phyloP scores from a whole-genome alignment of 164 flowering plant genomes.

The Malania oleifera region DNA sequence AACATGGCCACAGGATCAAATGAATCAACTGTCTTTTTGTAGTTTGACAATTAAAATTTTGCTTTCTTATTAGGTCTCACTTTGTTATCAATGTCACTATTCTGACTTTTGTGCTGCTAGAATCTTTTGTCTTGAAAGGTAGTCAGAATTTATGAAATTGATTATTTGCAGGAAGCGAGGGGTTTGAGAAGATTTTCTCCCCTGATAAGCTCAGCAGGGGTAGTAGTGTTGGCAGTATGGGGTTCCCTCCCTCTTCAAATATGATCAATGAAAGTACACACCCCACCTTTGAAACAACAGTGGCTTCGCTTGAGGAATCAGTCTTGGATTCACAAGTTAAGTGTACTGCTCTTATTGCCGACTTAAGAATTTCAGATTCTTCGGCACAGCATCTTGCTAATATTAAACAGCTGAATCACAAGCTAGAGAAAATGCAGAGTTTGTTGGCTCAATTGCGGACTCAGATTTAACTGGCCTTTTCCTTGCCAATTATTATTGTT shows the following conservation, averaged over 20 bases:
- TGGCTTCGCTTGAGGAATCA: conserved; percentile 65
- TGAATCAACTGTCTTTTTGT: too few species aligned
- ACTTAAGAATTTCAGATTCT: conserved; percentile 28
- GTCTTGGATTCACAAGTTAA: conserved; percentile 58
- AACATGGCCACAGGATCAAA: too few species aligned
- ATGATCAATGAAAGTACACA: conserved; percentile 18
- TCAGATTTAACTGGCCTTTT: conserved; percentile 29
- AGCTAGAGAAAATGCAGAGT: conserved; percentile 59
- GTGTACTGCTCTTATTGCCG: conserved; percentile 50
- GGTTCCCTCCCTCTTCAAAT: conserved; percentile 27
- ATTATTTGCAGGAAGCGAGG: conserved; percentile 62
- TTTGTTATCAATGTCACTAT: too few species aligned
- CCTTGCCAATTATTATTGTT: not conserved
- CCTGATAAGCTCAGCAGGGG: conserved; percentile 46
- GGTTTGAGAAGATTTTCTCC: conserved; percentile 67
- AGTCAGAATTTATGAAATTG: not conserved
- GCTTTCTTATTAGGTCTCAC: too few species aligned
- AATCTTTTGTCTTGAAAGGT: too few species aligned
- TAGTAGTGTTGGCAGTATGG: conserved; percentile 27
- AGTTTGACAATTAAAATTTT: too few species aligned
- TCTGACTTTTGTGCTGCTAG: too few species aligned
- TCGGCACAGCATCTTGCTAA: conserved; percentile 32
- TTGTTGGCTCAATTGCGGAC: conserved; percentile 46
- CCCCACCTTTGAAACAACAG: conserved; percentile 42
- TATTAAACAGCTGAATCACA: conserved; percentile 50